These are phyloP conservation scores for Yarrowia divulgata DNA, from an alignment of 805 yeast genomes.

Conservation along the genomic window DNA sequence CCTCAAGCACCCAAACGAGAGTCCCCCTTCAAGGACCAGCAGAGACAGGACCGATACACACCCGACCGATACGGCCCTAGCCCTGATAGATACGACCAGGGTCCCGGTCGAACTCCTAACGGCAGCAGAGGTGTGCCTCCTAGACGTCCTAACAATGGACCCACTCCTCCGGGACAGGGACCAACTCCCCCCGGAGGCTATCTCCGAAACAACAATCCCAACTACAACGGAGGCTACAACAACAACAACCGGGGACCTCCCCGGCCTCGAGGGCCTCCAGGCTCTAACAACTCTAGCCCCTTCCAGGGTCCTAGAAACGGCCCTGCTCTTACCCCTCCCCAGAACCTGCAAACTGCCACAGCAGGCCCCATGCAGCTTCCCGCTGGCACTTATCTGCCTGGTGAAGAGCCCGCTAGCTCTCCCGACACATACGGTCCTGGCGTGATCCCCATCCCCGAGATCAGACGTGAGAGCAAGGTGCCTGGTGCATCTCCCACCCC, in stretches of 20 bases:
- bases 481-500: slow-evolving; percentile 30
- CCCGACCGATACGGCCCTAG: slow-evolving; percentile 20
- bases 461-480: slow-evolving; percentile 42
- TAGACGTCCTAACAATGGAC: slow-evolving; percentile 16
- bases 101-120: slow-evolving; percentile 26
- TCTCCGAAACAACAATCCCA: slow-evolving; percentile 25
- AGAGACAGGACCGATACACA: slow-evolving; percentile 25
- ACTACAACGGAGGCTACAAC: slow-evolving; percentile 11
- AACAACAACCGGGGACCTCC: slow-evolving; percentile 2
- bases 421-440: slow-evolving; percentile 46
- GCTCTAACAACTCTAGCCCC: slow-evolving; percentile 25
- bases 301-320: slow-evolving; percentile 22
- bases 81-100: slow-evolving; percentile 23
- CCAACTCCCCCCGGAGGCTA: slow-evolving; percentile 27
- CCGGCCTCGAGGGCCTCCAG: slow-evolving; percentile 33
- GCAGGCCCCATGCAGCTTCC: slow-evolving; percentile 34
- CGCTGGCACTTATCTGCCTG: slow-evolving; percentile 31
- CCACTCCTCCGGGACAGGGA: slow-evolving; percentile 22
- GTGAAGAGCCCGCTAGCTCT: slow-evolving; percentile 40
- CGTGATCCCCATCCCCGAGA: slow-evolving; percentile 47
- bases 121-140: slow-evolving; percentile 31
- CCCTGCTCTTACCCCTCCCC: slow-evolving; percentile 14
- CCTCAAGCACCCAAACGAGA: slow-evolving; percentile 9
- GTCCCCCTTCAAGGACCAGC: slow-evolving; percentile 33
- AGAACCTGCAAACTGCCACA: slow-evolving; percentile 2